Evolutionary conservation across 805 yeast genomes (phyloP), one percentile per base, ranked within the genome.

Genomic region (Saccharomyces kudriavzevii): DNA sequence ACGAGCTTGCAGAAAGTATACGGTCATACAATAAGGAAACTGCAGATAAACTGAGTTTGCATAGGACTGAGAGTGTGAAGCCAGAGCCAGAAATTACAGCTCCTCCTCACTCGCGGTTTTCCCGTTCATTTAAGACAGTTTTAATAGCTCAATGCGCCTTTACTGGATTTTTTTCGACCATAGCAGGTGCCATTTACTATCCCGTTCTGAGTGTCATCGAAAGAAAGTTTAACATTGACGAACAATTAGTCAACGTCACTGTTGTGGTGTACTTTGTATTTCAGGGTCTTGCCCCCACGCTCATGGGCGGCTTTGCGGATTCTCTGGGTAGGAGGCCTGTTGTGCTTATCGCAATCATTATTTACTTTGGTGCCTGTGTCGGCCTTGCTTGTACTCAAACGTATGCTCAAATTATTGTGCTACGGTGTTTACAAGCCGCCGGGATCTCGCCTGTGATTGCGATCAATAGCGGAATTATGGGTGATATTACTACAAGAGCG

Each of bases 391-490:
- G 76, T 25, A 70, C 82, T 1, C 69, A 80, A 24, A 75, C 71
- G 1, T 87, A 82, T 63, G 79, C 86, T 70, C 73, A 81, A 25
- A 70, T 89, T n/a, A 68, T 86, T 5, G 78, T 84, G 1, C 70
- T 89, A 31, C 71, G 96, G 56, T 81, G 89, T 66, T 58, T 87
- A n/a, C 91, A 88, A 62, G 90, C 95, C 0, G 76, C 84, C 6
- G 89, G 87, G 13, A 83, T 84, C 4, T 83, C 94, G 0, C 89
- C 96, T 0, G 78, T 88, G 1, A 78, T 89, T 25, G 83, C 95
- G 1, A 77, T 89, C 2, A 76, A 78, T 40, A 76, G 84, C 1
- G 94, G 94, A 0, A 76, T 84, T 0, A 79, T 86, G 52, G 92
- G 90, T 9, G 96, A 89, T 70, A 70, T 84, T 25, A 81, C 89